phyloP scores from a whole-genome alignment of 495 filamentous ascomycete species.

The Neurospora africana region DNA sequence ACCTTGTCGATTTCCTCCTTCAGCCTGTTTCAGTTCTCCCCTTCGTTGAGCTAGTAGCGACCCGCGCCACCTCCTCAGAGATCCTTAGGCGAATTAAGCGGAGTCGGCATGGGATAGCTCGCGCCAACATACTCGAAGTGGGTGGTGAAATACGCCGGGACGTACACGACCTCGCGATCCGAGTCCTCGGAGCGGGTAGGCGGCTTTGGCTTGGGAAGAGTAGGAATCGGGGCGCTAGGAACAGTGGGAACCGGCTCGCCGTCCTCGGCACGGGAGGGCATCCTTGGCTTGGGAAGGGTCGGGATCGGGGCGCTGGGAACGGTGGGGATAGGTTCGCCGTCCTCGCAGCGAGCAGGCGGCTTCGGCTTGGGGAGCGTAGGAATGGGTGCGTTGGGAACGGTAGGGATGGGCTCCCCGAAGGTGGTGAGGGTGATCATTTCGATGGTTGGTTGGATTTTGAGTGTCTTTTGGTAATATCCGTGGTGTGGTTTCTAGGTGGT shows the following conservation, averaged over 20 bases:
- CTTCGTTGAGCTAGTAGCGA: not conserved
- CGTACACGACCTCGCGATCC: not conserved
- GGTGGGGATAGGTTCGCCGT: not conserved
- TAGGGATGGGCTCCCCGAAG: not conserved
- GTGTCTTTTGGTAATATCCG: not conserved
- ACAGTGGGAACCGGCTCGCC: not conserved
- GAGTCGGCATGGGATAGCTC: not conserved
- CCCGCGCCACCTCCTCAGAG: not conserved
- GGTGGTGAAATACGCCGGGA: not conserved
- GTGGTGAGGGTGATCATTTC: not conserved
- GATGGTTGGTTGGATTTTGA: not conserved
- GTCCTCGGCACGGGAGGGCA: not conserved
- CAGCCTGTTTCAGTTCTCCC: not conserved
- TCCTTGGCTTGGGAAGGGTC: not conserved
- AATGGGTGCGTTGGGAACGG: not conserved
- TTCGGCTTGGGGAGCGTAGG: not conserved
- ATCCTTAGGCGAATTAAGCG: not conserved
- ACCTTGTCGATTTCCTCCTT: not conserved
- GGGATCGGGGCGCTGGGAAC: not conserved
- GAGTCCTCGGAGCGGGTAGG: not conserved
- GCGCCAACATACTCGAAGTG: not conserved
- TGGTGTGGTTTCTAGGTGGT: not conserved
- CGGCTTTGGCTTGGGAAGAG: not conserved
- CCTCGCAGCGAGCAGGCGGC: not conserved
- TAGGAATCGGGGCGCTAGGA: not conserved